A percentile compares a stretch with the other conserved stretches of the same genome.
Conservation (phyloP, 371 early-diverging fungal genomes). For the Saksenaea vasiformis region DNA sequence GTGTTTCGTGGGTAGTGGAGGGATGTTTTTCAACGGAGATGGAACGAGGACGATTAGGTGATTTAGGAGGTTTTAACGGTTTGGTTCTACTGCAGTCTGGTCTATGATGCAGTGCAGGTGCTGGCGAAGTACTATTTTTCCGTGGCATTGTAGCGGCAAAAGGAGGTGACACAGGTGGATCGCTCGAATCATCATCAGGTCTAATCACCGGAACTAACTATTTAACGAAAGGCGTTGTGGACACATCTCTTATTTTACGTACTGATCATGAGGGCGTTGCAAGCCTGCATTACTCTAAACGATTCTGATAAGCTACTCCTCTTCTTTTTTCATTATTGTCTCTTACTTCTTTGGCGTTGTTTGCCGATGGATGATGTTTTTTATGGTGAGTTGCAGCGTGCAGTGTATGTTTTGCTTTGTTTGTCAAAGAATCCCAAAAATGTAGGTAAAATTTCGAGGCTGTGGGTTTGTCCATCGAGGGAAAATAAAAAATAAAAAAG, state of each 20-base stretch:
- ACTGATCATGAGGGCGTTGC: not conserved
- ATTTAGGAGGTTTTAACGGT: not conserved
- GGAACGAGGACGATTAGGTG: not conserved
- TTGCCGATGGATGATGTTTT: not conserved
- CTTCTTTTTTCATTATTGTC: not conserved
- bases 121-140: constrained; percentile 24
- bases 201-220: not conserved
- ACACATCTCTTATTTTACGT: not conserved
- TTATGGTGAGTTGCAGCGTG: not conserved
- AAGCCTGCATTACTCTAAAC: not conserved
- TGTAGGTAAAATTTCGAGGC: constrained; percentile 17
- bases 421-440: constrained; percentile 13
- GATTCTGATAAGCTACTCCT: not conserved
- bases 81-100: not conserved
- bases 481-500: too few relatives aligned
- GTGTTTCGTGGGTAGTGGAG: too few relatives aligned
- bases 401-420: not conserved
- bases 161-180: constrained; percentile 6
- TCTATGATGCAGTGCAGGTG: constrained; percentile 9
- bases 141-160: constrained; percentile 5
- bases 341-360: constrained; percentile 11
- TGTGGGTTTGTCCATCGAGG: not conserved
- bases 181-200: not conserved
- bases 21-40: not conserved
- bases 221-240: not conserved